These are phyloP conservation scores for Umbellularia californica DNA, from an alignment of 164 flowering plant genomes.

Conservation along the genomic window DNA sequence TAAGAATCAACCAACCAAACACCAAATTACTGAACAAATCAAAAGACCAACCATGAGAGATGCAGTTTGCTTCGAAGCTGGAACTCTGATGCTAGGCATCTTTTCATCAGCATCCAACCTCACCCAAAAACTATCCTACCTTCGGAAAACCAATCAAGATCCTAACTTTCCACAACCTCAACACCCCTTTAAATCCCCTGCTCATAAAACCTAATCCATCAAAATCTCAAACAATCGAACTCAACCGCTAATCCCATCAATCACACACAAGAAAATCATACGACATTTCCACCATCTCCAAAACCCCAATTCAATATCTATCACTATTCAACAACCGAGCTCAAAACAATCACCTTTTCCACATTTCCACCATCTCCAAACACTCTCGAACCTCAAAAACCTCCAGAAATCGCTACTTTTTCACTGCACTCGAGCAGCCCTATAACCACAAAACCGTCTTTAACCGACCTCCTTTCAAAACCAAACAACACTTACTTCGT, in stretches of 20 bases:
- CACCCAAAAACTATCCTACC: slow-evolving; percentile 5
- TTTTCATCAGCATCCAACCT: slow-evolving; percentile 21
- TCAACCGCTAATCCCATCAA: not conserved
- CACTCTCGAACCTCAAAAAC: not conserved
- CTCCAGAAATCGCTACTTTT: not conserved
- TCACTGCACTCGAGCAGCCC: not conserved
- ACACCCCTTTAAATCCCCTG: not conserved
- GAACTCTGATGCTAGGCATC: slow-evolving; percentile 81
- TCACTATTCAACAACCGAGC: not conserved
- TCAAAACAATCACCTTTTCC: not conserved
- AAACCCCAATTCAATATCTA: not conserved
- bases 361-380: not conserved
- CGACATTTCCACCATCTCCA: not conserved
- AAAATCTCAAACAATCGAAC: not conserved
- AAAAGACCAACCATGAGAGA: slow-evolving; percentile 57
- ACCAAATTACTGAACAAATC: not conserved
- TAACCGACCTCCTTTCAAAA: not conserved
- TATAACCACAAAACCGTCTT: not conserved
- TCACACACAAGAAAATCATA: not conserved
- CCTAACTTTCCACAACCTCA: too few species aligned
- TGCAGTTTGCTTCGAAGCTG: slow-evolving; percentile 56
- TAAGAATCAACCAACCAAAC: slow-evolving; percentile 1
- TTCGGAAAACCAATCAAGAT: not conserved
- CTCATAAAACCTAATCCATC: not conserved
- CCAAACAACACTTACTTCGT: not conserved